A percentile compares a stretch with the other conserved stretches of the same genome.
These are phyloP conservation scores for Calonectria henricotiae DNA, from an alignment of 2,329 filamentous ascomycete genomes.

Conservation along the genomic window DNA sequence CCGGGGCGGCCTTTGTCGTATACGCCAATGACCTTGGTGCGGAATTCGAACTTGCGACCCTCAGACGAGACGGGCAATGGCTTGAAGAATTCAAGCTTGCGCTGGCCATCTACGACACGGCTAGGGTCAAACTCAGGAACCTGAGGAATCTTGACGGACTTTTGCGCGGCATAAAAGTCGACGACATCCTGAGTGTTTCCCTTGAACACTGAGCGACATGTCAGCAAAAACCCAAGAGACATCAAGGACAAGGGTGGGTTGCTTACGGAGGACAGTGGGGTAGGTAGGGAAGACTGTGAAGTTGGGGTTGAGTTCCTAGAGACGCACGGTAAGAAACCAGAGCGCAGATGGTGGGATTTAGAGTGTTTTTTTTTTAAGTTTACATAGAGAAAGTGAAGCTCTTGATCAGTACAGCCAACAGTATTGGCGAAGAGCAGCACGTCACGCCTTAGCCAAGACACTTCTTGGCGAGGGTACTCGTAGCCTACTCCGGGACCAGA, in stretches of 20 bases:
- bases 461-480: conserved; percentile 78
- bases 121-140: conserved; percentile 83
- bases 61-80: conserved; percentile 81
- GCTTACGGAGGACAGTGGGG: conserved; percentile 81
- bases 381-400: conserved; percentile 74
- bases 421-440: conserved; percentile 91
- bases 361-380: conserved; percentile 63
- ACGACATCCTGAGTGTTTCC: conserved; percentile 82
- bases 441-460: conserved; percentile 91
- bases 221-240: not conserved
- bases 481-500: conserved; percentile 9
- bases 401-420: conserved; percentile 88
- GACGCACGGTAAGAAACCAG: conserved; percentile 73
- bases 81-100: conserved; percentile 84
- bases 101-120: conserved; percentile 88
- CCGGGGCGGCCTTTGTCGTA: conserved; percentile 93
- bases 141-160: conserved; percentile 78
- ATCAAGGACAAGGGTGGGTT: conserved; percentile 48
- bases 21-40: conserved; percentile 85
- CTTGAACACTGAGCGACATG: conserved; percentile 76
- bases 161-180: conserved; percentile 85
- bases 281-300: conserved; percentile 94
- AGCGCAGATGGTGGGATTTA: not conserved
- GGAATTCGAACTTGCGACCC: conserved; percentile 82
- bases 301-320: conserved; percentile 90